Base-by-base conservation (phyloP, 768 basidiomycete genomes). In the Hygrophorus pudorinus region DNA sequence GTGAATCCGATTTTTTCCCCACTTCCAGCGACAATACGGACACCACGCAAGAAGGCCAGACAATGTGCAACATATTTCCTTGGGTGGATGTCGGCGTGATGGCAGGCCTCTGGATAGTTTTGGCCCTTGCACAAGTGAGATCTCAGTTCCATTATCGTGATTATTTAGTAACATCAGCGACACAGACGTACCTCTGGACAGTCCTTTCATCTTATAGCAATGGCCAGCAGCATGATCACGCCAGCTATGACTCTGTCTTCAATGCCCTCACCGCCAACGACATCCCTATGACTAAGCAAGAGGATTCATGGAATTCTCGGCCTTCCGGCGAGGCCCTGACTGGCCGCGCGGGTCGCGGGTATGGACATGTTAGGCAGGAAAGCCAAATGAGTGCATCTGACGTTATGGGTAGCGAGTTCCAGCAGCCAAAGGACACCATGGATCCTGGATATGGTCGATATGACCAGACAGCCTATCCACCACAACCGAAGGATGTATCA, bases 51-150 rank as follows among this genome's bases (percentile, higher is more conserved):
- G 75, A 89, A 58, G 85, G 79, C 5, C 60, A 79, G 29, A 78
- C 75, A 4, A 71, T 98, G 17, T 99, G 96, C 64, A 70, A 81
- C 38, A 83, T 96, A 44, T 94, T 97, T 57, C 72, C 90, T 4
- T 96, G 91, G 88, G 85, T 89, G 8, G 85, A 87, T 54, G 68
- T 96, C 11, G 93, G 93, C 30, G 65, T 97, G 45, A 93, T 98
- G 90, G 84, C 72, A 14, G 88, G 77, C 6, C 67, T 96, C 5
- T 97, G 92, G 87, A 62, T 85, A 8, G 56, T 96, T 12, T 67
- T 96, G 20, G 76, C 74, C n/a, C 66, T 82, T 48, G 65, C 86
- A 29, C 90, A 94, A 60, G 84, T 83, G 60, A 53, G 80, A 28
- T 43, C 29, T 20, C 18, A 11, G 24, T 33, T 24, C 29, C 24